Evolutionary conservation across 495 filamentous ascomycete species (phyloP).

Genomic region (Penicillium longicatenatum): DNA sequence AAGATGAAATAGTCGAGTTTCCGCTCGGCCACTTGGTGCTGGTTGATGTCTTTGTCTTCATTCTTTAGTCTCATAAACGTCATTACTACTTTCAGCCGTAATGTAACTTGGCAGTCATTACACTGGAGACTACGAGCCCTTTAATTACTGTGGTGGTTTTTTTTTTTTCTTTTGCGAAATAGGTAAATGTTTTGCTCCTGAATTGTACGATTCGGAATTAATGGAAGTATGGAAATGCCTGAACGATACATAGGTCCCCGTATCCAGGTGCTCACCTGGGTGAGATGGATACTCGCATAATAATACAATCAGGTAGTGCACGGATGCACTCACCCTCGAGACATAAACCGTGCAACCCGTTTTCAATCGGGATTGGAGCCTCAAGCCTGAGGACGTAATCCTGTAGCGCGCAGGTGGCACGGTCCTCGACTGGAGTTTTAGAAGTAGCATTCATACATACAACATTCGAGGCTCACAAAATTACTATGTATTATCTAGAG

Average conservation of each 20-base stretch:
- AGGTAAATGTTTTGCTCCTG: too few species aligned
- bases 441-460: neutral
- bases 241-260: too few species aligned
- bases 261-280: too few species aligned
- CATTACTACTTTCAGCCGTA: neutral
- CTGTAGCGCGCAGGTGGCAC: neutral
- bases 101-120: too few species aligned
- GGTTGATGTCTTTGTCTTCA: conserved; percentile 12
- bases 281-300: too few species aligned
- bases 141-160: too few species aligned
- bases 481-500: neutral
- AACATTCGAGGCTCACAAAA: neutral
- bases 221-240: too few species aligned
- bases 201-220: too few species aligned
- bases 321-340: neutral
- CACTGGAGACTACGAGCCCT: too few species aligned
- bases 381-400: neutral
- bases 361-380: neutral
- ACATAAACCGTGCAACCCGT: neutral
- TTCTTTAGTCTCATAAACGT: too few species aligned
- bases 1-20: conserved; percentile 27
- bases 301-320: too few species aligned
- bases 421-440: neutral
- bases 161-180: too few species aligned
- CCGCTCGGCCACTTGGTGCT: conserved; percentile 29